A percentile compares a stretch with the other conserved stretches of the same genome.
Conservation (phyloP, 768 basidiomycete genomes). For the Suillus paluster region DNA sequence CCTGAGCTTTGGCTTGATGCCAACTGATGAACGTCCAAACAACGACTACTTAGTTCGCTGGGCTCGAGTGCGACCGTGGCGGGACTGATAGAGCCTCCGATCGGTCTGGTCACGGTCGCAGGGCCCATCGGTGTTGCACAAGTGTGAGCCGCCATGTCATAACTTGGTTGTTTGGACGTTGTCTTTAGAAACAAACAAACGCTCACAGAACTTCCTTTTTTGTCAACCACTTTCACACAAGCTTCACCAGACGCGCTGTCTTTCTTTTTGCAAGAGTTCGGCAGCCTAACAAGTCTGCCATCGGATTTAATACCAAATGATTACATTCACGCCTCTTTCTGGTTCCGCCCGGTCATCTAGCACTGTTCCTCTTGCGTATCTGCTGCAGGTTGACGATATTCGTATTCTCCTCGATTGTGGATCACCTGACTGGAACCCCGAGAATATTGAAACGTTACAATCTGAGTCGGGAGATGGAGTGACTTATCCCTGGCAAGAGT, state of each 20-base stretch:
- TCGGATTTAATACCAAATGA: constrained; percentile 55
- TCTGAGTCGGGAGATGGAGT: constrained; percentile 34
- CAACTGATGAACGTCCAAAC: too few species aligned
- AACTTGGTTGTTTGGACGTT: constrained; percentile 1
- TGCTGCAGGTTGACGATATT: constrained; percentile 94
- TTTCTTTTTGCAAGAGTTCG: background rate
- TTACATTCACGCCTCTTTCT: constrained; percentile 92
- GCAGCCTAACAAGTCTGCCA: background rate
- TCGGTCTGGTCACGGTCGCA: too few species aligned
- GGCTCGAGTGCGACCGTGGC: too few species aligned
- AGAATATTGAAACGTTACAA: constrained; percentile 39
- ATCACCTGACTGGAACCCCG: constrained; percentile 83
- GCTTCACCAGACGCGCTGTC: background rate
- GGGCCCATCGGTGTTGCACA: too few species aligned
- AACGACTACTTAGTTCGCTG: too few species aligned
- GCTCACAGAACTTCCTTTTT: background rate
- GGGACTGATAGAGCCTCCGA: too few species aligned
- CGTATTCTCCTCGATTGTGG: constrained; percentile 95
- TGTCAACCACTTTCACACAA: background rate
- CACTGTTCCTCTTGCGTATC: constrained; percentile 74
- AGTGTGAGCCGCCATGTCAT: too few species aligned
- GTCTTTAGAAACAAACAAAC: constrained; percentile 16
- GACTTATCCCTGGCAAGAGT: constrained; percentile 59
- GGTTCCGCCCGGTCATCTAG: constrained; percentile 75
- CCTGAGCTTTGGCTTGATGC: too few species aligned